These are phyloP conservation scores for Auriscalpium microsporum DNA, from an alignment of 768 basidiomycete species.

Conservation along the genomic window DNA sequence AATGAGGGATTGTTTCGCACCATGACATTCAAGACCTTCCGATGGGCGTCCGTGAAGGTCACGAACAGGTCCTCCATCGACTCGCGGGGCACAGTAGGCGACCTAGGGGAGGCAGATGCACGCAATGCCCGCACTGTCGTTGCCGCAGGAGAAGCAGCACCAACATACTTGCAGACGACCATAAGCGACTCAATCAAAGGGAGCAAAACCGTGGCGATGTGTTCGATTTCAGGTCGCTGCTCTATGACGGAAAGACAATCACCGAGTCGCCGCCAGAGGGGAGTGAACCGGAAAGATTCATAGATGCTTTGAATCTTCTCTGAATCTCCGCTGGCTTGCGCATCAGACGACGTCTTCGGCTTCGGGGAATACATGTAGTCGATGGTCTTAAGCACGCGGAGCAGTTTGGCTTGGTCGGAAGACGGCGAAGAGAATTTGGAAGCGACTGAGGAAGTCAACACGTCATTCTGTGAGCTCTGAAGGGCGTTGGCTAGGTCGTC, in stretches of 20 bases:
- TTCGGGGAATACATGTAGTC: slow-evolving; percentile 89
- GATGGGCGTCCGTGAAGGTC: slow-evolving; percentile 85
- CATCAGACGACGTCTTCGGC: slow-evolving; percentile 29
- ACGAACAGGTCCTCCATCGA: slow-evolving; percentile 89
- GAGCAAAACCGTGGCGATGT: slow-evolving; percentile 85
- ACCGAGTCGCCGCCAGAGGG: slow-evolving; percentile 85
- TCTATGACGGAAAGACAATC: slow-evolving; percentile 82
- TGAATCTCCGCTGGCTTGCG: slow-evolving; percentile 42
- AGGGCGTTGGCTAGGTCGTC: slow-evolving; percentile 65
- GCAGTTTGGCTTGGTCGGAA: slow-evolving; percentile 91
- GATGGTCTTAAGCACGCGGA: slow-evolving; percentile 92
- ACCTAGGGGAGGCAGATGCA: slow-evolving; percentile 57
- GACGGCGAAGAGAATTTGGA: slow-evolving; percentile 91
- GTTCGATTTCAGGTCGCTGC: slow-evolving; percentile 69
- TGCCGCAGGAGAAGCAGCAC: slow-evolving; percentile 45
- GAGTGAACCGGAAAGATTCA: slow-evolving; percentile 82
- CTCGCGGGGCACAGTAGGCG: slow-evolving; percentile 60
- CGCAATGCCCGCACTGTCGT: slow-evolving; percentile 44
- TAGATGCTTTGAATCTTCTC: slow-evolving; percentile 86
- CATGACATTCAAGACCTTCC: slow-evolving; percentile 93
- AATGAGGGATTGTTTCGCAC: slow-evolving; percentile 96
- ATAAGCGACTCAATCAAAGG: slow-evolving; percentile 95
- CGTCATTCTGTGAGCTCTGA: slow-evolving; percentile 44
- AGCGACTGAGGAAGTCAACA: slow-evolving; percentile 59
- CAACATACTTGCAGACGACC: slow-evolving; percentile 97